Conservation (phyloP, 129 eudicot species). For the sunflower (Helianthus annuus) region HanXRQr2.0-SUNRISE NC_035447.2:170108249-170108748, state of each 20-base stretch:
- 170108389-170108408: constrained; percentile 51
- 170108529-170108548: not conserved
- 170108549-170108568: too few species aligned
- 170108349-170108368: constrained; percentile 93
- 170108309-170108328: constrained; percentile 82
- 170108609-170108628: too few species aligned
- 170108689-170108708: too few species aligned
- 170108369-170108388: constrained; percentile 99
- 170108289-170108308: constrained; percentile 82
- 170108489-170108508: constrained; percentile 64
- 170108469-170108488: constrained; percentile 69
- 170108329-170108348: constrained; percentile 70
- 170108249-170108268: constrained; percentile 57
- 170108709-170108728: too few species aligned
- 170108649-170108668: too few species aligned
- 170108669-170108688: too few species aligned
- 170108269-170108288: constrained; percentile 60
- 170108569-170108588: too few species aligned
- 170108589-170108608: too few species aligned
- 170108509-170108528: constrained; percentile 38
- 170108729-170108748: too few species aligned
- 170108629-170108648: too few species aligned
- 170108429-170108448: constrained; percentile 85
- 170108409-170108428: constrained; percentile 43
- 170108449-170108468: constrained; percentile 76